Base-by-base conservation (phyloP, 805 yeast genomes). In the Candida mattraensis region DNA sequence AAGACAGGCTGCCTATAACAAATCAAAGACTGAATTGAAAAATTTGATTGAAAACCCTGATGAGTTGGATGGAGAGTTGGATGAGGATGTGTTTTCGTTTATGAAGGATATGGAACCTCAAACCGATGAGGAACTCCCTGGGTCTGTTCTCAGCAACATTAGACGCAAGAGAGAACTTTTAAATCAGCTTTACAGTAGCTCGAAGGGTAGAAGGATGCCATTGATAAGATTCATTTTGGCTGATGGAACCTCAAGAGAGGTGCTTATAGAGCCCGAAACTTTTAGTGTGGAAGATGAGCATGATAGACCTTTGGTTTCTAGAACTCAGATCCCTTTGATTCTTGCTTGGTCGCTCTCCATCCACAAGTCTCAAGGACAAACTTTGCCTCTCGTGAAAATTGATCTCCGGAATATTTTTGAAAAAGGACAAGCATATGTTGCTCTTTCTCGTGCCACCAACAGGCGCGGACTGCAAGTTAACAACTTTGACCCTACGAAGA, bases 261-360 rank as follows among this genome's bases (percentile, higher is more conserved):
- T 87, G 1, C 60, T 89, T 9, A 83, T 88, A 3, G 83, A 79
- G 44, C 87, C 89, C 0, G 98, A 91, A 54, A 69, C 69, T 10
- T 91, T 96, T 87, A 72, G 71, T 0, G 67, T 86, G 15, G 91
- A 82, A 45, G 94, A 87, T 58, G 87, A 83, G 33, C 63, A 70
- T 16, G 87, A 83, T 14, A 68, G 68, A 7, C 76, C 82, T 0
- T 47, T 87, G 10, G 95, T 86, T 1, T 69, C 83, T 2, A 69
- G 97, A 50, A 67, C 70, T 0, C 99, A 93, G 54, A 48, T 93
- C 2, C 99, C 99, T 0, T 63, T 93, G 35, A 80, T 91, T 50
- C 65, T 89, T n/a, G 95, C 99, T 0, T 93, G 98, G 97, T 88
- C 99, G 0, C 61, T 93, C 28, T 88, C 97, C 0, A 89, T 93